phyloP scores from a whole-genome alignment of 2,329 filamentous ascomycete genomes.

The Chaetomium strumarium region DNA sequence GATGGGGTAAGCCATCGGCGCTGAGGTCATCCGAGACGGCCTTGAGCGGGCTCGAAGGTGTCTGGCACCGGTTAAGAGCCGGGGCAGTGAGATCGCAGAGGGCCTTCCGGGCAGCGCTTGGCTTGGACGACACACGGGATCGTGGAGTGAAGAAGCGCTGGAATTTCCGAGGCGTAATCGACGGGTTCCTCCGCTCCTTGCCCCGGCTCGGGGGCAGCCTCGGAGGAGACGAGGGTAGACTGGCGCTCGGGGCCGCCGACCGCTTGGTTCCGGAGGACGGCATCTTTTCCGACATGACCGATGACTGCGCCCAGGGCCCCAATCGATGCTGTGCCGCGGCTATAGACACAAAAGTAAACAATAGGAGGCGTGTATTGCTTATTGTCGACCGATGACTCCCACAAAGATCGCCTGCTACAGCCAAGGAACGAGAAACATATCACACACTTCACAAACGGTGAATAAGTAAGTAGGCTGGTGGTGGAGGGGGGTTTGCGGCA shows the following conservation, averaged over 20 bases:
- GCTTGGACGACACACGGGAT: slow-evolving; percentile 34
- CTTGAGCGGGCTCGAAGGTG: slow-evolving; percentile 36
- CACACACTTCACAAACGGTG: not conserved
- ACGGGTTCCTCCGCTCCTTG: slow-evolving; percentile 46
- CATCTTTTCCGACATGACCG: slow-evolving; percentile 17
- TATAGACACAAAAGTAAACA: no score
- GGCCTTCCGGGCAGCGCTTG: slow-evolving; percentile 35
- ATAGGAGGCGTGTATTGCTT: no score
- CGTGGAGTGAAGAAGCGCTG: slow-evolving; percentile 48
- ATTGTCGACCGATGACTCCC: no score
- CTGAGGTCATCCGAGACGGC: slow-evolving; percentile 28
- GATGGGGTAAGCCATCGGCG: slow-evolving; percentile 19
- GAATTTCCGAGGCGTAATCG: slow-evolving; percentile 51
- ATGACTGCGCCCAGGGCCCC: not conserved
- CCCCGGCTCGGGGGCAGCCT: slow-evolving; percentile 21
- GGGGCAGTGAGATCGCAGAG: slow-evolving; percentile 38
- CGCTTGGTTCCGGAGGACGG: slow-evolving; percentile 19
- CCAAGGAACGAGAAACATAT: no score
- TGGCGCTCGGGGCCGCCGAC: slow-evolving; percentile 19
- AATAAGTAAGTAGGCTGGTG: not conserved
- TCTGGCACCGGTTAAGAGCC: slow-evolving; percentile 36
- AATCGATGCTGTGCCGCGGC: not conserved
- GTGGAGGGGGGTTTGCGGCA: not conserved
- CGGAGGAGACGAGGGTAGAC: slow-evolving; percentile 27
- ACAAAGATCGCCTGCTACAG: no score